These are phyloP conservation scores for Oemleria cerasiformis DNA, from an alignment of 306 rosid species.

Conservation along the genomic window DNA sequence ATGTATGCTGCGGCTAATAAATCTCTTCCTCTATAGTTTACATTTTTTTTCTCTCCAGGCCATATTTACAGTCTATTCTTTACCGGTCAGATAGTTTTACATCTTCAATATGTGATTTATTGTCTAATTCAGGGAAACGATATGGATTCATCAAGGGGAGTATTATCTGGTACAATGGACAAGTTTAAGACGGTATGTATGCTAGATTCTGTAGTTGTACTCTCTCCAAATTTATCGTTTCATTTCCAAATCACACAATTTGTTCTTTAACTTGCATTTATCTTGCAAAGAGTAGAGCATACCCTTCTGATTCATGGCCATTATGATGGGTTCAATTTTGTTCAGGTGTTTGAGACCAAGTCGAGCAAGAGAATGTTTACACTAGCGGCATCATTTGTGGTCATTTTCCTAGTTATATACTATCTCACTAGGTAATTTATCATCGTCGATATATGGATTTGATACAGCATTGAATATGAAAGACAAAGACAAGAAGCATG, in stretches of 20 bases:
- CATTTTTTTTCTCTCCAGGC: too few relatives aligned
- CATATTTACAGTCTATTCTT: too few relatives aligned
- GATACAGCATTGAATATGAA: slow-evolving; percentile 17
- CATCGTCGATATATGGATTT: slow-evolving; percentile 14
- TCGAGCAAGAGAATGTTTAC: slow-evolving; percentile 87
- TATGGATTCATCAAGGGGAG: slow-evolving; percentile 95
- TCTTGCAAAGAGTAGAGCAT: background rate
- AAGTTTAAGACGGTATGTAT: slow-evolving; percentile 76
- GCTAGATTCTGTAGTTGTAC: slow-evolving; percentile 4
- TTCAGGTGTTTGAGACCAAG: slow-evolving; percentile 90
- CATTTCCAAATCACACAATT: background rate
- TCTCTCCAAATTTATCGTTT: background rate
- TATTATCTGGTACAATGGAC: slow-evolving; percentile 91
- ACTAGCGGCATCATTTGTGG: slow-evolving; percentile 78
- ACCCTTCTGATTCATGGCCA: slow-evolving; percentile 11
- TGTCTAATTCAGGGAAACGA: slow-evolving; percentile 60
- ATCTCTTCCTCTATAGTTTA: background rate
- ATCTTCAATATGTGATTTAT: background rate
- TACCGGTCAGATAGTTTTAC: too few relatives aligned
- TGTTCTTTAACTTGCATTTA: slow-evolving; percentile 5
- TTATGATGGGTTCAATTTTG: slow-evolving; percentile 19
- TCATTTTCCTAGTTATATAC: slow-evolving; percentile 76
- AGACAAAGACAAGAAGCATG: background rate
- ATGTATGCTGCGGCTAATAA: slow-evolving; percentile 27
- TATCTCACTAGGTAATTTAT: slow-evolving; percentile 60